phyloP scores from a whole-genome alignment of 2,329 filamentous ascomycete genomes.

The Microascus cirrosus region DNA sequence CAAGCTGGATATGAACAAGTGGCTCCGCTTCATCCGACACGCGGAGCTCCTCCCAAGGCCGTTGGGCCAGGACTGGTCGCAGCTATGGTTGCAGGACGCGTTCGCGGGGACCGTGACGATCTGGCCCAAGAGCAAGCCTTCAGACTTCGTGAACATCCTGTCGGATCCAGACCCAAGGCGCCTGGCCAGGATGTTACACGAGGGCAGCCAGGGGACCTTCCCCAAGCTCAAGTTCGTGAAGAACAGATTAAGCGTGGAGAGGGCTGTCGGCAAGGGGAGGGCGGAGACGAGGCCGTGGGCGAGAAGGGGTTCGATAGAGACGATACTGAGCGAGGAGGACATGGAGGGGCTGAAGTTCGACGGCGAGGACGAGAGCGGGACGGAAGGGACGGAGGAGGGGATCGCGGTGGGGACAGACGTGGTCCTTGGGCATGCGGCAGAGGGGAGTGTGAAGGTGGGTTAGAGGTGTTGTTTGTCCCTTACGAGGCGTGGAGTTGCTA shows the following conservation, averaged over 20 bases:
- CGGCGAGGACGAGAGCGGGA: constrained; percentile 15
- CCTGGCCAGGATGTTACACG: constrained; percentile 78
- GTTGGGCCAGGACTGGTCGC: constrained; percentile 90
- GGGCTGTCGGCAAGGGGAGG: constrained; percentile 48
- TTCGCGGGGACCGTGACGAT: constrained; percentile 94
- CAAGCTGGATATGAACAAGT: constrained; percentile 94
- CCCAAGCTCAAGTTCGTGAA: constrained; percentile 85
- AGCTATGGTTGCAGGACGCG: constrained; percentile 79
- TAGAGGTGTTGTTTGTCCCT: neutral
- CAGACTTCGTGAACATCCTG: constrained; percentile 79
- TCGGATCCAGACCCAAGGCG: constrained; percentile 67
- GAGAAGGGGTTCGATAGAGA: constrained; percentile 43
- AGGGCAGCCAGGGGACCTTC: constrained; percentile 80
- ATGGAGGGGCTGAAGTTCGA: constrained; percentile 34
- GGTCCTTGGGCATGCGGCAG: constrained; percentile 4
- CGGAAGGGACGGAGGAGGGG: constrained; percentile 20
- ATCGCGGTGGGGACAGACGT: constrained; percentile 13
- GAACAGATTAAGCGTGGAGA: constrained; percentile 78
- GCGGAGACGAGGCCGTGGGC: constrained; percentile 37
- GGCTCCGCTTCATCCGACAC: constrained; percentile 88
- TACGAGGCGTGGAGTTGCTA: neutral
- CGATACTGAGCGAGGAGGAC: constrained; percentile 51
- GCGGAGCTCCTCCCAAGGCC: constrained; percentile 84
- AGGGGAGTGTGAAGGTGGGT: neutral
- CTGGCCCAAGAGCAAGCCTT: constrained; percentile 72